phyloP scores from a whole-genome alignment of 306 rosid species.

The Cucumis cinereus region DNA sequence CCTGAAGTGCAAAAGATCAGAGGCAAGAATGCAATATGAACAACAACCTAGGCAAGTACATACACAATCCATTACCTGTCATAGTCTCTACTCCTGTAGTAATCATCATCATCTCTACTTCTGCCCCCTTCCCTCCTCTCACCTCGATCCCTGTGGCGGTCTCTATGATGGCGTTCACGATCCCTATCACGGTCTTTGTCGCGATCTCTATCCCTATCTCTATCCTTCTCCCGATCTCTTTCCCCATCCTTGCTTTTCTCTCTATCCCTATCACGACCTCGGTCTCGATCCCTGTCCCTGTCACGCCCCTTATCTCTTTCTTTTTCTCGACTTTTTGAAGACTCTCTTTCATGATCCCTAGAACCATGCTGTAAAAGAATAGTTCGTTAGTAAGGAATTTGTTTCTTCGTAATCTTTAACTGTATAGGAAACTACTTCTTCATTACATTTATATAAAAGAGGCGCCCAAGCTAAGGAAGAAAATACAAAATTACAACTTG shows the following conservation, averaged over 20 bases:
- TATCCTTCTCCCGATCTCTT: constrained; percentile 30
- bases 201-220: constrained; percentile 49
- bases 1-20: background rate
- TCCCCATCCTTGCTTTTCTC: constrained; percentile 24
- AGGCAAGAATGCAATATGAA: background rate
- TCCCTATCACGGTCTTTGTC: constrained; percentile 44
- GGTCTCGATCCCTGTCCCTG: constrained; percentile 29
- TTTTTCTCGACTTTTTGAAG: constrained; percentile 83
- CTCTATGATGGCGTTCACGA: constrained; percentile 33
- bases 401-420: background rate
- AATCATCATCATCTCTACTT: constrained; percentile 70
- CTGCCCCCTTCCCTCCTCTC: constrained; percentile 75
- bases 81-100: constrained; percentile 43
- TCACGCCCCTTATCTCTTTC: constrained; percentile 68
- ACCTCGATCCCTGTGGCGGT: constrained; percentile 45
- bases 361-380: constrained; percentile 47
- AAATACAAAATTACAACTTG: background rate
- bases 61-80: constrained; percentile 43
- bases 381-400: background rate
- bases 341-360: constrained; percentile 73
- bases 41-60: background rate
- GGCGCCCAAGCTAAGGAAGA: background rate
- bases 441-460: background rate
- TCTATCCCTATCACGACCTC: constrained; percentile 12
- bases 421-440: background rate